Conservation (phyloP, 192 early-diverging fungal species). For the Linnemannia schmuckeri region DNA sequence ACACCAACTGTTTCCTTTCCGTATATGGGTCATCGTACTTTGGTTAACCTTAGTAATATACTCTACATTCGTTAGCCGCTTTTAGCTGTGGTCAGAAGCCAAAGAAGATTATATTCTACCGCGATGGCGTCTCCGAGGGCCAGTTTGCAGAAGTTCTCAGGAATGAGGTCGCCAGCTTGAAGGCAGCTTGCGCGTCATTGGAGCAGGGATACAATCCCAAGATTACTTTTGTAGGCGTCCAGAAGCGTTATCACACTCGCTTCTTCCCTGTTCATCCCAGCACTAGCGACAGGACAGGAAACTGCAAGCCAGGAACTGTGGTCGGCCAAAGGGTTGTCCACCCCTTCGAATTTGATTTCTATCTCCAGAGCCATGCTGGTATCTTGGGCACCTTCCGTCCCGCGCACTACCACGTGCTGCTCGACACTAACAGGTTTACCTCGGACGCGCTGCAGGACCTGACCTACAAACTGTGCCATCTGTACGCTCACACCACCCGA, state of each 20-base stretch:
- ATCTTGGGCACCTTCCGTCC: conserved; percentile 94
- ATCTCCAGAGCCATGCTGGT: conserved; percentile 90
- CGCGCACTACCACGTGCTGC: conserved; percentile 90
- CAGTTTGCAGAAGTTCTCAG: conserved; percentile 82
- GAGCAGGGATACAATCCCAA: conserved; percentile 79
- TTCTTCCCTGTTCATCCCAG: conserved; percentile 81
- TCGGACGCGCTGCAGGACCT: conserved; percentile 86
- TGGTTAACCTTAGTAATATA: background rate
- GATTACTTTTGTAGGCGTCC: conserved; percentile 89
- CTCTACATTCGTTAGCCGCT: background rate
- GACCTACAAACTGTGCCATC: conserved; percentile 91
- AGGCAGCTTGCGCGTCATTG: conserved; percentile 70
- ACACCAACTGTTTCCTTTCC: background rate
- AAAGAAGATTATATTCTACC: conserved; percentile 83
- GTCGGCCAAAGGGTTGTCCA: conserved; percentile 80
- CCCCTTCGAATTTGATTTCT: conserved; percentile 89
- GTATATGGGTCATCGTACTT: background rate
- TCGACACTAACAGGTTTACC: conserved; percentile 87
- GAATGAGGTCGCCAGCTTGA: conserved; percentile 76
- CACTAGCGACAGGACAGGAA: conserved; percentile 80
- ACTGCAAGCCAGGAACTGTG: conserved; percentile 86
- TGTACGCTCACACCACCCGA: conserved; percentile 89
- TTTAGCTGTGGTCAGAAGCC: conserved; percentile 78
- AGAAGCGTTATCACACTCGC: conserved; percentile 91
- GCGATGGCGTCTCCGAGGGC: conserved; percentile 91